Conservation (phyloP, 306 rosid species). For the Parietaria judaica region DNA sequence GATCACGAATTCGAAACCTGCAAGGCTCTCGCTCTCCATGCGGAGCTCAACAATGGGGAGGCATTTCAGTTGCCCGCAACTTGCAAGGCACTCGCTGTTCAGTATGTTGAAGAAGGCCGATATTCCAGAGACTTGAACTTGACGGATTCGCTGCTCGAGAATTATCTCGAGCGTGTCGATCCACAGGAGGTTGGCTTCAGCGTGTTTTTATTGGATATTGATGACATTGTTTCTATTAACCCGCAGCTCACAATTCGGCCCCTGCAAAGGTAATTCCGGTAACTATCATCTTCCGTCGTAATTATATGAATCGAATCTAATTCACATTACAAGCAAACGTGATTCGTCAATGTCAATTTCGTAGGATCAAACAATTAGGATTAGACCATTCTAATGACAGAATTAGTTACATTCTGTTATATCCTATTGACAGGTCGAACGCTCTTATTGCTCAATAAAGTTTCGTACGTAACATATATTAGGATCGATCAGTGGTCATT, state of each 20-base stretch:
- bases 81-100: conserved; percentile 40
- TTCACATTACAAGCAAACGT: too few species aligned
- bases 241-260: conserved; percentile 15
- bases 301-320: not conserved
- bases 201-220: conserved; percentile 61
- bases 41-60: conserved; percentile 56
- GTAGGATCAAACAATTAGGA: too few species aligned
- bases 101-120: conserved; percentile 54
- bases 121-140: conserved; percentile 61
- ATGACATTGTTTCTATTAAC: conserved; percentile 40
- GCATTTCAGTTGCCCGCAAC: conserved; percentile 39
- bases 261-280: conserved; percentile 27
- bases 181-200: conserved; percentile 37
- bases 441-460: too few species aligned
- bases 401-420: too few species aligned
- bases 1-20: conserved; percentile 43
- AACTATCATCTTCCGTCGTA: not conserved
- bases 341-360: too few species aligned
- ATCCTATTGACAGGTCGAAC: too few species aligned
- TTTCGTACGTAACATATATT: too few species aligned
- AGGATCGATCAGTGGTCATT: too few species aligned
- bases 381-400: too few species aligned
- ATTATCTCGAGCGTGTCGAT: conserved; percentile 33
- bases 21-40: conserved; percentile 42
- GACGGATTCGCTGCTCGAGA: conserved; percentile 35